Base-by-base conservation (phyloP, 179 eudicot genomes). In the Drosera spatulata region DNA sequence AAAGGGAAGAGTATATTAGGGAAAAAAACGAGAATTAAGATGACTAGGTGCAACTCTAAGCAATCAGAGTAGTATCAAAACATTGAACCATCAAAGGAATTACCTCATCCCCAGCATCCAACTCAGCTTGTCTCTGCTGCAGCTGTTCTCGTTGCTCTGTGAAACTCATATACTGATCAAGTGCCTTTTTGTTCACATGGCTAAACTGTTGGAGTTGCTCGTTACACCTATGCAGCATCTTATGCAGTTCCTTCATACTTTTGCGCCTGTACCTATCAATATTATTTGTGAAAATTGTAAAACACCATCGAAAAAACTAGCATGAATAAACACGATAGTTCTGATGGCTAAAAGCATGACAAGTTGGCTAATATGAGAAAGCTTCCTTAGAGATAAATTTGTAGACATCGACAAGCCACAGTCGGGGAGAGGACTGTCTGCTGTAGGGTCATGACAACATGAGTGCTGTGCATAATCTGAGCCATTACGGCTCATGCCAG, bases 41-140 rank as follows among this genome's bases (percentile, higher is more conserved):
- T 22, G 33, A 22, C 33, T 22, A 22, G 33, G 0, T 22, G 33
- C 33, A 0, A 22, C 33, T 22, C 33, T 22, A 22, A 22, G 33
- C 33, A 22, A 22, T 22, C 33, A 22, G 33, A 22, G 33, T 22
- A 22, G 33, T 22, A 22, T 22, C 33, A 22, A 22, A 22, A 22
- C 33, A 22, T 0, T 22, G 33, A 22, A 22, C 33, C 33, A 22
- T 22, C 33, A 22, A 22, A 56, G 33, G 60, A 41, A 55, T 50
- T 77, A 93, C 99, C 96, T 93, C 94, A 73, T 93, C 99, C 67
- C 97, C 97, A n/a, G 94, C 93, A 86, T 93, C 93, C 73, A 89
- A 65, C 69, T 89, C 99, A 62, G 89, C 95, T 76, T 86, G 97
- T 67, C 99, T 79, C 71, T 82, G 82, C 81, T 89, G 95, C 57